Percentiles rank a stretch among this genome's conserved stretches.
phyloP scores from a whole-genome alignment of 208 protist genomes.

The Trichomonas gallinae region DNA sequence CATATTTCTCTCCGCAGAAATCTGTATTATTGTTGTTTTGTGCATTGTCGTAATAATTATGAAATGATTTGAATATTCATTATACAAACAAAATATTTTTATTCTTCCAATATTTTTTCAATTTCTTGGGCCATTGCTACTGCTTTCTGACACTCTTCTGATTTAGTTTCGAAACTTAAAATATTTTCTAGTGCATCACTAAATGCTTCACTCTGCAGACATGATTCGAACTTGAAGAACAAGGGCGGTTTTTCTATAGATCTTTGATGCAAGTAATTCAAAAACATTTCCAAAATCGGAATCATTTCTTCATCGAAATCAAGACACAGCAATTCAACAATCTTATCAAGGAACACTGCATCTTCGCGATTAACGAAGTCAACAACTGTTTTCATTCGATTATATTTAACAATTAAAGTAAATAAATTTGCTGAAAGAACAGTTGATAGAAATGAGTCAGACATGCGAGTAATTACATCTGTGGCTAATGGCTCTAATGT shows the following conservation, averaged over 20 bases:
- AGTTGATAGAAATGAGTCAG: not conserved
- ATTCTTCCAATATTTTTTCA: not conserved
- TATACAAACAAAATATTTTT: no score
- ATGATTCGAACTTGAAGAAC: not conserved
- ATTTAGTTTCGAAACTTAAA: not conserved
- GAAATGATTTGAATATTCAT: no score
- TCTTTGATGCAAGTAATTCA: not conserved
- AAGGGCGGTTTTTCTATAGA: not conserved
- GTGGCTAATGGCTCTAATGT: not conserved
- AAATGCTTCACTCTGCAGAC: not conserved
- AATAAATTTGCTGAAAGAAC: not conserved
- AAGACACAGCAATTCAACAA: not conserved
- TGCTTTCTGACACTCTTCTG: not conserved
- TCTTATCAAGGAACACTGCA: not conserved
- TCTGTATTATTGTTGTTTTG: no score
- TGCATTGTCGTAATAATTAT: no score
- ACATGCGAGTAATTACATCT: not conserved
- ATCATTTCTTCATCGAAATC: not conserved
- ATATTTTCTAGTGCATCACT: not conserved
- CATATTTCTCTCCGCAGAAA: no score
- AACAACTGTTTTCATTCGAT: not conserved
- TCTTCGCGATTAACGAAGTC: not conserved
- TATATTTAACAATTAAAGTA: not conserved
- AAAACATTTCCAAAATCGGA: not conserved
- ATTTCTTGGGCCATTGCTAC: not conserved